phyloP scores from a whole-genome alignment of 176 grass and related monocot species.

The bread wheat (Triticum aestivum) region IWGSC_CS_RefSeq_v2.1 NC_057806.1:21349-21848 shows the following conservation, averaged over 20 bases:
- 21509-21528: neutral
- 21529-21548: conserved; percentile 16
- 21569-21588: conserved; percentile 13
- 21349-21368: conserved; percentile 86
- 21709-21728: conserved; percentile 82
- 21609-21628: conserved; percentile 95
- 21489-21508: conserved; percentile 83
- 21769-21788: neutral
- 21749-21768: conserved; percentile 32
- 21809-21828: neutral
- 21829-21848: too few species aligned
- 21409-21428: conserved; percentile 75
- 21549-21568: neutral
- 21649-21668: conserved; percentile 93
- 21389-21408: conserved; percentile 82
- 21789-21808: neutral
- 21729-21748: conserved; percentile 94
- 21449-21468: conserved; percentile 94
- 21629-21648: conserved; percentile 99
- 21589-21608: conserved; percentile 58
- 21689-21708: conserved; percentile 95
- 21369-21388: conserved; percentile 95
- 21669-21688: conserved; percentile 92
- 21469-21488: conserved; percentile 67
- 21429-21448: conserved; percentile 96